A percentile compares a stretch with the other conserved stretches of the same genome.
Evolutionary conservation across 2,329 filamentous ascomycete species (phyloP).

Genomic region (Clonostachys solani): DNA sequence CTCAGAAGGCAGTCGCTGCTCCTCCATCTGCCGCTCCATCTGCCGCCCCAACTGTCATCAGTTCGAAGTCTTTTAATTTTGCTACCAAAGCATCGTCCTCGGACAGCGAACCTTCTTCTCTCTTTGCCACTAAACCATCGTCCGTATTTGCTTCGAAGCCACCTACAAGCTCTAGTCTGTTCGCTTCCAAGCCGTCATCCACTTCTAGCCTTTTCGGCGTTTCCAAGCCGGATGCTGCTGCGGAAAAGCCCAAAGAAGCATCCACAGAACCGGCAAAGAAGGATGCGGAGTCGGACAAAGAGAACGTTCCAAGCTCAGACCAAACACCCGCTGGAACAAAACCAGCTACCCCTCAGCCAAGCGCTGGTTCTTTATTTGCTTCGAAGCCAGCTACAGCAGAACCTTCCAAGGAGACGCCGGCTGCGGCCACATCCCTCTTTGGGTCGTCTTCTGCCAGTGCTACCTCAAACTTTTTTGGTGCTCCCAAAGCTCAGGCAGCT

Average conservation of each 20-base stretch:
- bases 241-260: conserved; percentile 11
- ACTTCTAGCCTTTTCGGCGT: conserved; percentile 28
- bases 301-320: conserved; percentile 31
- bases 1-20: conserved; percentile 5
- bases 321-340: conserved; percentile 14
- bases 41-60: not conserved
- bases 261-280: conserved; percentile 17
- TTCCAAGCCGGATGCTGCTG: conserved; percentile 20
- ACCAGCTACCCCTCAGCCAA: conserved; percentile 13
- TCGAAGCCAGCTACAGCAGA: conserved; percentile 21
- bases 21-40: not conserved
- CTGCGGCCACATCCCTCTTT: conserved; percentile 18
- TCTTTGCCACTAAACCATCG: too few relatives aligned
- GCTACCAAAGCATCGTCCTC: conserved; percentile 6
- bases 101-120: too few relatives aligned
- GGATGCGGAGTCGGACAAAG: conserved; percentile 37
- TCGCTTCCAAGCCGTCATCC: conserved; percentile 27
- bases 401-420: conserved; percentile 14
- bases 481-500: conserved; percentile 22
- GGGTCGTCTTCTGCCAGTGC: conserved; percentile 9
- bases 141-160: too few relatives aligned
- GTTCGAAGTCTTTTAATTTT: conserved; percentile 11
- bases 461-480: conserved; percentile 31
- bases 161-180: conserved; percentile 15
- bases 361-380: conserved; percentile 22